Conservation (phyloP, 257 asterid genomes). For the Eucommia ulmoides region DNA sequence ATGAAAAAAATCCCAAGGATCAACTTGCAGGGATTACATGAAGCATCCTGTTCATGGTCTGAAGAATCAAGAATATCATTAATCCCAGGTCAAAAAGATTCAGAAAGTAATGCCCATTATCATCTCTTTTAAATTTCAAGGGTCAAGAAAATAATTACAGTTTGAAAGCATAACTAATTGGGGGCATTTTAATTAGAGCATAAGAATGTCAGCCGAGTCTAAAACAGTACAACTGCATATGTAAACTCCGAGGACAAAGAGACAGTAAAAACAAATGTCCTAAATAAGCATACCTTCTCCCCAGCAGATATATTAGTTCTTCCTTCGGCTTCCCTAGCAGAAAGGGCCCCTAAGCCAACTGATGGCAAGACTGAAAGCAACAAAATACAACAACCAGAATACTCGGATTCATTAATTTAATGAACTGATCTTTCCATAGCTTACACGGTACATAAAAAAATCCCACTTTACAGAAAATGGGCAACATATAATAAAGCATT, state of each 20-base stretch:
- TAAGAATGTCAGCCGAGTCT: too few relatives aligned
- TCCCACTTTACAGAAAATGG: too few relatives aligned
- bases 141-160: too few relatives aligned
- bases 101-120: too few relatives aligned
- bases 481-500: too few relatives aligned
- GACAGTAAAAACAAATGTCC: slow-evolving; percentile 1
- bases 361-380: slow-evolving; percentile 67
- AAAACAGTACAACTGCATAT: not conserved
- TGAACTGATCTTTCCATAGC: not conserved
- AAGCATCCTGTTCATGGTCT: too few relatives aligned
- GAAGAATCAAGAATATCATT: not conserved
- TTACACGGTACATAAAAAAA: not conserved
- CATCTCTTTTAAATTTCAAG: too few relatives aligned
- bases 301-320: slow-evolving; percentile 73
- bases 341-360: slow-evolving; percentile 85
- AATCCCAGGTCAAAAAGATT: not conserved
- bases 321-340: slow-evolving; percentile 98
- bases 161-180: too few relatives aligned
- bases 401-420: not conserved
- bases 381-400: not conserved
- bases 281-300: slow-evolving; percentile 52
- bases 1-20: too few relatives aligned
- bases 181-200: too few relatives aligned
- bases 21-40: too few relatives aligned
- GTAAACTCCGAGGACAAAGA: slow-evolving; percentile 1